Evolutionary conservation across 306 rosid species (phyloP), one percentile per base, ranked within the genome.

Genomic region (Inga oerstediana): DNA sequence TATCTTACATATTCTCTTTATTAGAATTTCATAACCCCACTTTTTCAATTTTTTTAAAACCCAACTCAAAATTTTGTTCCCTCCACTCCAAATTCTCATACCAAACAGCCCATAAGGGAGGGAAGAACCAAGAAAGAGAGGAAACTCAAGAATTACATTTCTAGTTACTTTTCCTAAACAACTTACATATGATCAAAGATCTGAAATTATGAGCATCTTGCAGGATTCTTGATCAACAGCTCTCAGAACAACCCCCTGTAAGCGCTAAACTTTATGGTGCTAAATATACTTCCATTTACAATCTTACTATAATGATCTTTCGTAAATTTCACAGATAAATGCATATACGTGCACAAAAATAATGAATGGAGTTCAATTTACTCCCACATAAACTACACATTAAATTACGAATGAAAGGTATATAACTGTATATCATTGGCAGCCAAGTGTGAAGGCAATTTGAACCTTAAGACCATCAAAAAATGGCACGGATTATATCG

Each of bases 391-490:
- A 45, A 67, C 8, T 24, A 80, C 49, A 67, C 65, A 79, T 1
- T 67, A 49, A 74, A 75, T 66, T 81, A 69, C 77, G 56, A 67
- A 80, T 76, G 19, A 61, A 81, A 83, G 41, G 34, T 32, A 32
- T 32, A 32, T 32, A 32, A 32, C 34, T 3, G 32, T n/a, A 39
- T 8, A 66, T 52, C 62, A 61, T 41, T 59, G 49, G 48, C 48
- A 81, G 34, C 39, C 27, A 64, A 70, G 41, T 72, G 32, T 35
- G 62, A 82, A 72, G 74, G 77, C 74, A 67, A 81, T 24, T 62
- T 84, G 77, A 74, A 72, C 77, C 85, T 32, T 88, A 75, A n/a
- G 97, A 90, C 91, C 66, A 84, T 77, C 99, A 93, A n/a, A 94
- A 78, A 81, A 97, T 78, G 27, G 98, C 97, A 41, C 90, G 88